phyloP scores from a whole-genome alignment of 768 basidiomycete species.

The Mycena amicta region DNA sequence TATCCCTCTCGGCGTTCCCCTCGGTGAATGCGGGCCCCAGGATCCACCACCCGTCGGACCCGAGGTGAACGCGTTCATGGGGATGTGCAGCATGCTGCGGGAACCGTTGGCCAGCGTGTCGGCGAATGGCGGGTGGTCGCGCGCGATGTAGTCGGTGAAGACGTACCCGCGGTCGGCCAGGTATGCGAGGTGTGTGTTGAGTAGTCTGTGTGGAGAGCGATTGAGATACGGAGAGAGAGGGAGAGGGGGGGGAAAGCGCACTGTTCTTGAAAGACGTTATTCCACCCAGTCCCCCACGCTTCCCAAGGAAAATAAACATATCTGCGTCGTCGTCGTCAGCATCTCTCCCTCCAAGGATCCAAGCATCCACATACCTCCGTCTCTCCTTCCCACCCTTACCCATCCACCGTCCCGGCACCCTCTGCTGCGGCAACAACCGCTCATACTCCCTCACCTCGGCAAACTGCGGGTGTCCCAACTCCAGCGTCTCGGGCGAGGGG shows the following conservation, averaged over 20 bases:
- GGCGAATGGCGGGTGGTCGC: constrained; percentile 15
- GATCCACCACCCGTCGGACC: constrained; percentile 19
- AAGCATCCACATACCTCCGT: constrained; percentile 15
- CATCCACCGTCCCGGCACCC: not conserved
- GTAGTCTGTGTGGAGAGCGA: constrained; percentile 1
- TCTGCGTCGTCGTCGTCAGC: no score
- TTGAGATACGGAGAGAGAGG: not conserved
- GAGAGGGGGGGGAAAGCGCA: not conserved
- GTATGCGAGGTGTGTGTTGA: constrained; percentile 19
- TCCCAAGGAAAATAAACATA: constrained; percentile 15
- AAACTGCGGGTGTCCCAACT: constrained; percentile 13
- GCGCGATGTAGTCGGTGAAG: constrained; percentile 16
- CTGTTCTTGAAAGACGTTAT: no score
- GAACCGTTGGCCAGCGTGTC: constrained; percentile 9
- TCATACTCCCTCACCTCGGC: constrained; percentile 10
- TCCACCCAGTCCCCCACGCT: constrained; percentile 12
- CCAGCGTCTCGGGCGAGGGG: not conserved
- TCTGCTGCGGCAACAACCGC: constrained; percentile 14
- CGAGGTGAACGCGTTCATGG: constrained; percentile 18
- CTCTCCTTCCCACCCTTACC: not conserved
- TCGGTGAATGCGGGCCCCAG: not conserved
- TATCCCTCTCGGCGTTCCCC: constrained; percentile 2
- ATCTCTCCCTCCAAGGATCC: no score
- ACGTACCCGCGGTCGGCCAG: constrained; percentile 17
- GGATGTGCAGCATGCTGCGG: constrained; percentile 11